These are phyloP conservation scores for Coemansia brasiliensis DNA, from an alignment of 192 early-diverging fungal species.

Conservation along the genomic window DNA sequence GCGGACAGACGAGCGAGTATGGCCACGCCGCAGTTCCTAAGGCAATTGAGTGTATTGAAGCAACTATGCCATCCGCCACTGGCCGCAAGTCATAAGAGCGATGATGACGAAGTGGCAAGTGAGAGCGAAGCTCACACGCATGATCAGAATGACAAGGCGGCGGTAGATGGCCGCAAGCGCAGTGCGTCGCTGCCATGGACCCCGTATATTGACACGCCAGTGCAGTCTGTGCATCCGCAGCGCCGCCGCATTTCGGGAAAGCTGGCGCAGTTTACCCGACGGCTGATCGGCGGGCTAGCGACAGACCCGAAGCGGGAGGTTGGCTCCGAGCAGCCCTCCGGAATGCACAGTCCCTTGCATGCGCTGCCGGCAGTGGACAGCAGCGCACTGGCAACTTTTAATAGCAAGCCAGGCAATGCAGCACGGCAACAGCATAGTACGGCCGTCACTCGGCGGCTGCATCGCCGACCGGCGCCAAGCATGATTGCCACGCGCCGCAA, in stretches of 20 bases:
- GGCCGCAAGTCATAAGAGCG: not conserved
- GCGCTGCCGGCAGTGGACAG: too few species aligned
- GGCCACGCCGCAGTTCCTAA: constrained; percentile 3
- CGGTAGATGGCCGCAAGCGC: too few species aligned
- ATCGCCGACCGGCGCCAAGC: constrained; percentile 4
- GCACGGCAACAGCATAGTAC: not conserved
- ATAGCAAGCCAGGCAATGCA: not conserved
- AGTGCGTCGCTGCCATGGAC: not conserved
- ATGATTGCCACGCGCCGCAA: constrained; percentile 16
- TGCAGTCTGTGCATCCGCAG: constrained; percentile 9
- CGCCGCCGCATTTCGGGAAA: constrained; percentile 12
- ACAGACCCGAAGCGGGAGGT: constrained; percentile 7
- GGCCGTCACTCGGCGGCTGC: not conserved
- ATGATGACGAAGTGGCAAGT: not conserved
- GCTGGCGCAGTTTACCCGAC: constrained; percentile 32
- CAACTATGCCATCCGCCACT: too few species aligned
- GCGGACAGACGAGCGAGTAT: not conserved
- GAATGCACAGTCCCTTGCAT: not conserved
- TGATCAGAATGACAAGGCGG: not conserved
- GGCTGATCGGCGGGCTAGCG: constrained; percentile 18
- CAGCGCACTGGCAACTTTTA: too few species aligned
- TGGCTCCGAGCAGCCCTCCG: not conserved
- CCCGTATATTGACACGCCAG: constrained; percentile 17
- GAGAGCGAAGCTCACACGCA: not conserved
- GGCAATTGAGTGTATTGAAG: too few species aligned